phyloP scores from a whole-genome alignment of 495 filamentous ascomycete genomes.

The Physcia stellaris region DNA sequence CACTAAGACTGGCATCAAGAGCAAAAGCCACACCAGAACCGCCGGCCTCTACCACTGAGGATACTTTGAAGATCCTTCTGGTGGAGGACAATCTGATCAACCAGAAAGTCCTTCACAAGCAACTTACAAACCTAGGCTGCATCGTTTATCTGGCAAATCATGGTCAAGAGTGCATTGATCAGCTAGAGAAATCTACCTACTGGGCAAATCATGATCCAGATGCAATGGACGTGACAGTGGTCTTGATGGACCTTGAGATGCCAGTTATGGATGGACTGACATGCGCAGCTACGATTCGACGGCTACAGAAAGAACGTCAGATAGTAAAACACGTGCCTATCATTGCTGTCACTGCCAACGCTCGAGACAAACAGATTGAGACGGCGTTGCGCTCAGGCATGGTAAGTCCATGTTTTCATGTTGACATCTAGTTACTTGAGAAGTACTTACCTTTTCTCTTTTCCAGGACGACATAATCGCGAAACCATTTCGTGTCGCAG shows the following conservation, averaged over 20 bases:
- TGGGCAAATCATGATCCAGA: slow-evolving; percentile 15
- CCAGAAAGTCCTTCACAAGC: slow-evolving; percentile 50
- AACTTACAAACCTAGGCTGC: slow-evolving; percentile 49
- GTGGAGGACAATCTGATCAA: slow-evolving; percentile 79
- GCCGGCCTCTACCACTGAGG: slow-evolving; percentile 2
- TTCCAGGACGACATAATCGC: slow-evolving; percentile 64
- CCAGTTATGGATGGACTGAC: slow-evolving; percentile 68
- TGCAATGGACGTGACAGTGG: slow-evolving; percentile 39
- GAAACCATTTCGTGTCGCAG: slow-evolving; percentile 64
- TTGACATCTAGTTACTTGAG: not conserved
- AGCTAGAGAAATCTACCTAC: slow-evolving; percentile 22
- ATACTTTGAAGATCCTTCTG: slow-evolving; percentile 39
- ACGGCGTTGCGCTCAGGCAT: slow-evolving; percentile 56
- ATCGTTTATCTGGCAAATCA: slow-evolving; percentile 57
- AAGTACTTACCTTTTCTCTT: not conserved
- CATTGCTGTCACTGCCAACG: slow-evolving; percentile 68
- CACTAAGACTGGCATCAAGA: not conserved
- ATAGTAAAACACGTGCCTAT: slow-evolving; percentile 50
- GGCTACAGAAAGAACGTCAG: slow-evolving; percentile 38
- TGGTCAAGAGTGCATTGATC: slow-evolving; percentile 58
- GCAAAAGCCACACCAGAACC: slow-evolving; percentile 3
- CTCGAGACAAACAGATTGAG: slow-evolving; percentile 49
- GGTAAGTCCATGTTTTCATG: slow-evolving; percentile 26
- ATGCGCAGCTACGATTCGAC: slow-evolving; percentile 52
- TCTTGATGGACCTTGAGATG: slow-evolving; percentile 81